phyloP scores from a whole-genome alignment of 768 basidiomycete genomes.

The Tulasnella sp. region DNA sequence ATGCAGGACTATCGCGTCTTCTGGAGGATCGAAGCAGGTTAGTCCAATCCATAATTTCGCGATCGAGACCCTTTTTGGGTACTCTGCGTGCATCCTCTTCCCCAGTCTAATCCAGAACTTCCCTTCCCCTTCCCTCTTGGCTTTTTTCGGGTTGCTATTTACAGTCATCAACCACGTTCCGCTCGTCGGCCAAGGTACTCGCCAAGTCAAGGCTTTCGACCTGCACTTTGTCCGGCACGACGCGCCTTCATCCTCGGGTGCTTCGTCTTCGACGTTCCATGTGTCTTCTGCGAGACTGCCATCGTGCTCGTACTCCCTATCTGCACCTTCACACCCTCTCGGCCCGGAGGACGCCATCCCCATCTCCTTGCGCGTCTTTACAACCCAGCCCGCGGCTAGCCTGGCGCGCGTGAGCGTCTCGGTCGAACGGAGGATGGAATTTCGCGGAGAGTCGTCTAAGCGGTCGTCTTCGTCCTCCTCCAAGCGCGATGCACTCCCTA shows the following conservation, averaged over 20 bases:
- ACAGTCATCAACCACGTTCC: conserved; percentile 70
- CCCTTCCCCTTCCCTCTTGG: not conserved
- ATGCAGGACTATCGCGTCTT: conserved; percentile 75
- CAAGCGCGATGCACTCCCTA: conserved; percentile 35
- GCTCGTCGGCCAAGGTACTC: conserved; percentile 65
- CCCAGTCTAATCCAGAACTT: not conserved
- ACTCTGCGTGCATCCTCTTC: conserved; percentile 9
- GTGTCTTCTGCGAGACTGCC: conserved; percentile 46
- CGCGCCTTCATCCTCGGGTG: conserved; percentile 46
- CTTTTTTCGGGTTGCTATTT: conserved; percentile 7
- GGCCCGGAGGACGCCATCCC: conserved; percentile 76
- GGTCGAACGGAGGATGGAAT: conserved; percentile 71
- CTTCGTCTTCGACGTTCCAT: conserved; percentile 39
- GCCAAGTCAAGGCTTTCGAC: conserved; percentile 71
- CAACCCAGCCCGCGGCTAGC: conserved; percentile 58
- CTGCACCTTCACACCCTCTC: conserved; percentile 59
- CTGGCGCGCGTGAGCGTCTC: conserved; percentile 66
- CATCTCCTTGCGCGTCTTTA: conserved; percentile 64
- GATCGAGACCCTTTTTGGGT: conserved; percentile 24
- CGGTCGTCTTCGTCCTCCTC: conserved; percentile 16
- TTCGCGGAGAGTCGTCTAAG: conserved; percentile 48
- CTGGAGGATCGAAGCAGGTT: conserved; percentile 84
- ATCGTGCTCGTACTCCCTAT: conserved; percentile 47
- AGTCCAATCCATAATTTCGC: conserved; percentile 41
- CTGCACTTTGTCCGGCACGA: conserved; percentile 74